These are phyloP conservation scores for Litsea cubeba DNA, from an alignment of 164 flowering plant species.

Conservation along the genomic window DNA sequence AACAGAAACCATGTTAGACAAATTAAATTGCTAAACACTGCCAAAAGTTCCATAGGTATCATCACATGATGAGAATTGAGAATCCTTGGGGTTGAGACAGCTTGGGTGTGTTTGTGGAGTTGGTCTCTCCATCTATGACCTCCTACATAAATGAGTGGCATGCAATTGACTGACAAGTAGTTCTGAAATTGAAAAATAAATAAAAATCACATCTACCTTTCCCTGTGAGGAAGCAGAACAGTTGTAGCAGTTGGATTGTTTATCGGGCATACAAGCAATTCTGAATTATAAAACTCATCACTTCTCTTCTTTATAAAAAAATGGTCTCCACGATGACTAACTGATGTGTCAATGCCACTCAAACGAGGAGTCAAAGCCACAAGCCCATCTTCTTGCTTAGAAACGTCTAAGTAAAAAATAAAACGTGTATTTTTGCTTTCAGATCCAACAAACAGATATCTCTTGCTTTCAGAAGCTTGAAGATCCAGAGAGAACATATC, in stretches of 20 bases:
- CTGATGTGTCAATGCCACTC: constrained; percentile 69
- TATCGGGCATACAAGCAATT: constrained; percentile 68
- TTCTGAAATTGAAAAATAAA: neutral
- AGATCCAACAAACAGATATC: constrained; percentile 69
- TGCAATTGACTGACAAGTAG: neutral
- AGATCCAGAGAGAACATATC: constrained; percentile 74
- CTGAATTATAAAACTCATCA: constrained; percentile 64
- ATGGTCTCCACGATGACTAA: constrained; percentile 76
- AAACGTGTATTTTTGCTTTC: constrained; percentile 81
- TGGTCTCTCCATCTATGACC: neutral
- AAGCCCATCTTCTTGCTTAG: constrained; percentile 62
- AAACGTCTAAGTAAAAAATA: constrained; percentile 58
- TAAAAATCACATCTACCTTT: constrained; percentile 43
- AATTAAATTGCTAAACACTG: too few relatives aligned
- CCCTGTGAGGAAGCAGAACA: constrained; percentile 76
- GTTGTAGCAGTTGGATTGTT: constrained; percentile 56
- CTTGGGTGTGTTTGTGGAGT: neutral
- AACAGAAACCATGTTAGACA: too few relatives aligned
- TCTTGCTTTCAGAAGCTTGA: constrained; percentile 79
- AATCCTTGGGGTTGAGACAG: neutral
- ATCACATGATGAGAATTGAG: neutral
- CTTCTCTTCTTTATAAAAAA: constrained; percentile 31
- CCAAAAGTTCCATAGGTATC: too few relatives aligned
- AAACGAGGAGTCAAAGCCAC: constrained; percentile 68
- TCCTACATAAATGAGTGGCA: neutral